Conservation (phyloP, 169 alveolate genomes). For the Amoebophrya sp. region DNA sequence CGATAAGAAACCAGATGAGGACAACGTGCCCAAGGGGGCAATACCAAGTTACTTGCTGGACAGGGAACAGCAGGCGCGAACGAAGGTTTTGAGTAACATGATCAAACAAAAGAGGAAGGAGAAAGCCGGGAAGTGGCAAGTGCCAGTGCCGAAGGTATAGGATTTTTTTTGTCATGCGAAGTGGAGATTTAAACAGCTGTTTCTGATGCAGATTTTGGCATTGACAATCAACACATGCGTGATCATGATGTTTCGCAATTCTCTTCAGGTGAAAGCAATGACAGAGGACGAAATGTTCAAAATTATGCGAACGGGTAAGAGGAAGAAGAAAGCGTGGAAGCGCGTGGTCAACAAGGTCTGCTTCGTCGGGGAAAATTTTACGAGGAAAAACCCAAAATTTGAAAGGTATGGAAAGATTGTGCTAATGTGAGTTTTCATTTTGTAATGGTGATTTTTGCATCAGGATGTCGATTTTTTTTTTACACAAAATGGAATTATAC, state of each 20-base stretch:
- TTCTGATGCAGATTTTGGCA: no score
- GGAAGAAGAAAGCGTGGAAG: conserved; percentile 86
- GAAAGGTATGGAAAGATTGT: conserved; percentile 68
- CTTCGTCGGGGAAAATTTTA: conserved; percentile 94
- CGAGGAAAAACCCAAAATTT: conserved; percentile 98
- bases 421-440: neutral
- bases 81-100: conserved; percentile 91
- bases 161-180: no score
- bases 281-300: conserved; percentile 78
- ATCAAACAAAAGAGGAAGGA: conserved; percentile 97
- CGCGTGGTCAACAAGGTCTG: conserved; percentile 95
- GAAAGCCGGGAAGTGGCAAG: conserved; percentile 99
- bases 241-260: no score
- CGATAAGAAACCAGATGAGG: conserved; percentile 63
- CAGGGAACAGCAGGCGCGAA: conserved; percentile 89
- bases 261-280: conserved; percentile 85
- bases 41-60: conserved; percentile 97
- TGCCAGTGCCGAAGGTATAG: conserved; percentile 91
- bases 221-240: no score
- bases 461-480: no score
- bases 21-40: conserved; percentile 88
- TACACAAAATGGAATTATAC: no score
- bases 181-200: no score
- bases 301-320: conserved; percentile 53
- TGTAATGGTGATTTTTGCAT: no score